Base-by-base conservation (phyloP, 2,329 filamentous ascomycete species). In the Diaporthe vexans region DNA sequence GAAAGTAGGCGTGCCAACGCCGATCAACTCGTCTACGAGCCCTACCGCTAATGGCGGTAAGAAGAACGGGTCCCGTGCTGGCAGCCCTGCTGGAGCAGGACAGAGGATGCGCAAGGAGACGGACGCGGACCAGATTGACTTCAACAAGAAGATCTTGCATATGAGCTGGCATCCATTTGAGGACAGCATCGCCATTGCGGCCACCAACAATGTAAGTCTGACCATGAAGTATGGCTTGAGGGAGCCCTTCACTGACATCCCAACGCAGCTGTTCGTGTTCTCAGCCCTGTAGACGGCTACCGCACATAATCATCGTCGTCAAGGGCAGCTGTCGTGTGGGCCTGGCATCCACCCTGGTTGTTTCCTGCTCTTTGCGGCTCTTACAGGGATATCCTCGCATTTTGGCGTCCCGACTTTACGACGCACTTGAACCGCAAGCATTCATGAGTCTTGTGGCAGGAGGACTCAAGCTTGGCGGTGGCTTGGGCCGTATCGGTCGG, bases 121-220 rank as follows among this genome's bases (percentile, higher is more conserved):
- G 71, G 97, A 99, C 84, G 97, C 97, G 74, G 96, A 99, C 84
- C 96, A 98, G 87, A 98, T 98, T 84, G 97, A 99, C 85, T 99
- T 98, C 86, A 98, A 98, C 90, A 99, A 98, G 91, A 99, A 99
- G 91, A 99, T 99, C 80, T 84, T 99, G 82, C 97, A 99, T 84
- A 99, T 99, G 97, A 98, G 96, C 86, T 99, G 97, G 97, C 97
- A 99, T 91, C 97, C 97, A 65, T 98, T 97, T 81, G 97, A 99
- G 86, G 96, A 99, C 86, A 98, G 96, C 87, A 99, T 99, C 86
- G 97, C 97, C 74, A 99, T 99, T 88, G 97, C 97, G 79, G 97
- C 97, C 76, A 99, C 97, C 77, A 99, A 99, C 89, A 99, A 99
- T 86, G 97, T 98, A 87, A 93, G 96, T 88, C 24, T 37, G 24